Conservation (phyloP, 202 grass and related monocot genomes). For the Panicum virgatum region DNA sequence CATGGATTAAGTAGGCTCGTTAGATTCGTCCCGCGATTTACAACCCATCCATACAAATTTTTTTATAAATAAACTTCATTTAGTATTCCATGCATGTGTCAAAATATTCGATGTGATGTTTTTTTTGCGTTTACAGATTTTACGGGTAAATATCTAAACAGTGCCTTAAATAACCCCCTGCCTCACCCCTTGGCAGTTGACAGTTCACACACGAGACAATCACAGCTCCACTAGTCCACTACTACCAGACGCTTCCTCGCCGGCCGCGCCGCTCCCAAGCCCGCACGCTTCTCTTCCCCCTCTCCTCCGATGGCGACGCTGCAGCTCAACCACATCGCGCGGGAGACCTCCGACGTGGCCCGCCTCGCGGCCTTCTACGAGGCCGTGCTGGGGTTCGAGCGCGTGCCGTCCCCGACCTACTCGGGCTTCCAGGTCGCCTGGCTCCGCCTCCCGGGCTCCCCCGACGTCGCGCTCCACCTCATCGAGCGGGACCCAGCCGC, state of each 20-base stretch:
- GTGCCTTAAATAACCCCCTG: too few relatives aligned
- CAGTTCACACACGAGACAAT: background rate
- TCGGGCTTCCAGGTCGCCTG: constrained; percentile 65
- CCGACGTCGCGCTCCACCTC: constrained; percentile 68
- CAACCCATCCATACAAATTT: too few relatives aligned
- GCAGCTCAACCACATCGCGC: constrained; percentile 80
- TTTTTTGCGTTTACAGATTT: too few relatives aligned
- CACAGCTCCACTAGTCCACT: background rate
- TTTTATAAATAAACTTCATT: too few relatives aligned
- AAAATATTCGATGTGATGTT: too few relatives aligned
- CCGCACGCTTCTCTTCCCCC: background rate
- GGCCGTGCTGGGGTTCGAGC: constrained; percentile 87
- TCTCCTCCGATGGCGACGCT: constrained; percentile 60
- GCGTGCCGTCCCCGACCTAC: constrained; percentile 47
- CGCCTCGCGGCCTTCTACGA: constrained; percentile 88
- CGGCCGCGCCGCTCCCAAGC: background rate
- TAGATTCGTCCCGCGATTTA: too few relatives aligned
- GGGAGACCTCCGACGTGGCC: constrained; percentile 76
- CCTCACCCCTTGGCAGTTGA: background rate
- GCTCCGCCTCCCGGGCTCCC: constrained; percentile 60
- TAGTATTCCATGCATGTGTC: too few relatives aligned
- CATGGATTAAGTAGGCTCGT: too few relatives aligned
- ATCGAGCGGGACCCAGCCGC: constrained; percentile 72
- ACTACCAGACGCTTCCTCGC: background rate
- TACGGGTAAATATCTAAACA: too few relatives aligned